These are phyloP conservation scores for Gymnopilus dilepis DNA, from an alignment of 768 basidiomycete genomes.

Conservation along the genomic window DNA sequence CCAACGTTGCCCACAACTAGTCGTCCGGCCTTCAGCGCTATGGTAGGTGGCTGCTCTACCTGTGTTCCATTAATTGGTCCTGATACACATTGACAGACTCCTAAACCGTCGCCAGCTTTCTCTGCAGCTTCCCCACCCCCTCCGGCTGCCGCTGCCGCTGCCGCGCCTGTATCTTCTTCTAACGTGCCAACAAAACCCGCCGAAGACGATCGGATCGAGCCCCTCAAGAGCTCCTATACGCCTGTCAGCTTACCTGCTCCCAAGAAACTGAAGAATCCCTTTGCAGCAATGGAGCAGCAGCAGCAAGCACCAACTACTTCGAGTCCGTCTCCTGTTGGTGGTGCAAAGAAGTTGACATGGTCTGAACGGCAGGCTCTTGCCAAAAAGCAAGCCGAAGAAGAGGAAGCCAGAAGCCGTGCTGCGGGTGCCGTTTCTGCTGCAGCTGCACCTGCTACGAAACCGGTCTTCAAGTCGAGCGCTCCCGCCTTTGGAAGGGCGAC, in stretches of 20 bases:
- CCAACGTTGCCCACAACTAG: slow-evolving; percentile 44
- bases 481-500: slow-evolving; percentile 53
- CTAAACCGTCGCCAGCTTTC: slow-evolving; percentile 26
- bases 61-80: background rate
- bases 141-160: slow-evolving; percentile 22
- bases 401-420: slow-evolving; percentile 65
- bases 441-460: slow-evolving; percentile 36
- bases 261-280: slow-evolving; percentile 87
- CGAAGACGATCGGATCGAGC: slow-evolving; percentile 83
- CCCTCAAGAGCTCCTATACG: slow-evolving; percentile 86
- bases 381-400: slow-evolving; percentile 85
- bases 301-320: slow-evolving; percentile 44
- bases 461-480: slow-evolving; percentile 50
- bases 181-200: slow-evolving; percentile 66
- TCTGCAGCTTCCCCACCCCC: slow-evolving; percentile 26
- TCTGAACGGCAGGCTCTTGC: slow-evolving; percentile 90
- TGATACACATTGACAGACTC: slow-evolving; percentile 14
- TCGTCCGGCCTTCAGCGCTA: slow-evolving; percentile 41
- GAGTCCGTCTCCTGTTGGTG: slow-evolving; percentile 37
- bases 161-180: slow-evolving; percentile 46
- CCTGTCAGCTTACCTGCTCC: slow-evolving; percentile 87
- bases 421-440: slow-evolving; percentile 52
- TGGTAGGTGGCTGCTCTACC: slow-evolving; percentile 30
- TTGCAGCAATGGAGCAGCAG: slow-evolving; percentile 62
- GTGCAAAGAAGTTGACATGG: slow-evolving; percentile 88